Conservation (phyloP, 179 eudicot species). For the Actinidia arguta region DNA sequence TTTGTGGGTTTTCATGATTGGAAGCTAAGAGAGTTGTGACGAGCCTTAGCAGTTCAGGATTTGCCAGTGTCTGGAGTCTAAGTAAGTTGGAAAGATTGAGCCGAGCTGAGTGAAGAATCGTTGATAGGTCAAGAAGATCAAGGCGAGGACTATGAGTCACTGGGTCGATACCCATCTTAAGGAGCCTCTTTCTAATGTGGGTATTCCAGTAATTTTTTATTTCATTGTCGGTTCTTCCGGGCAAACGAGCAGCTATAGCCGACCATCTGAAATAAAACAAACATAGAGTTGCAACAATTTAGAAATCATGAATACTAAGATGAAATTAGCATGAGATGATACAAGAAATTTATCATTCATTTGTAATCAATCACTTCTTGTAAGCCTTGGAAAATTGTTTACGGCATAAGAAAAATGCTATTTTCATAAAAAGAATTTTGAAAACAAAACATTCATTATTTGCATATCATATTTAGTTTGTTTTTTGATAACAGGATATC, state of each 20-base stretch:
- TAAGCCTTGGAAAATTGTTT: too few species aligned
- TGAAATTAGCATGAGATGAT: too few species aligned
- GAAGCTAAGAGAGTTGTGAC: conserved; percentile 34
- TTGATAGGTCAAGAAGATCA: conserved; percentile 46
- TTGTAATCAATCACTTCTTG: too few species aligned
- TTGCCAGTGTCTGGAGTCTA: conserved; percentile 41
- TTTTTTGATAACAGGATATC: too few species aligned
- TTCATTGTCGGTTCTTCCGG: conserved; percentile 63
- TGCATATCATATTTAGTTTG: too few species aligned
- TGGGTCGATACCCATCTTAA: conserved; percentile 54
- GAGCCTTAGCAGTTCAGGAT: conserved; percentile 47
- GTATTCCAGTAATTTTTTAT: conserved; percentile 70
- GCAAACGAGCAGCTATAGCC: conserved; percentile 59
- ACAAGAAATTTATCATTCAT: too few species aligned
- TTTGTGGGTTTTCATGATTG: conserved; percentile 24
- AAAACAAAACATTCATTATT: too few species aligned
- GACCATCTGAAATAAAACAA: conserved; percentile 51
- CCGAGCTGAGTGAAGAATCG: conserved; percentile 41
- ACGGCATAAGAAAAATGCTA: too few species aligned
- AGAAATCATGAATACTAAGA: too few species aligned
- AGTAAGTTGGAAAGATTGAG: conserved; percentile 44
- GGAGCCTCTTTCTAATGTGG: conserved; percentile 59
- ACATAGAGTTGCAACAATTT: background rate
- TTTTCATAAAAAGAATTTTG: too few species aligned
- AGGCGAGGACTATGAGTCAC: conserved; percentile 64